These are phyloP conservation scores for Linaria vulgaris DNA, from an alignment of 257 asterid species.

Conservation along the genomic window DNA sequence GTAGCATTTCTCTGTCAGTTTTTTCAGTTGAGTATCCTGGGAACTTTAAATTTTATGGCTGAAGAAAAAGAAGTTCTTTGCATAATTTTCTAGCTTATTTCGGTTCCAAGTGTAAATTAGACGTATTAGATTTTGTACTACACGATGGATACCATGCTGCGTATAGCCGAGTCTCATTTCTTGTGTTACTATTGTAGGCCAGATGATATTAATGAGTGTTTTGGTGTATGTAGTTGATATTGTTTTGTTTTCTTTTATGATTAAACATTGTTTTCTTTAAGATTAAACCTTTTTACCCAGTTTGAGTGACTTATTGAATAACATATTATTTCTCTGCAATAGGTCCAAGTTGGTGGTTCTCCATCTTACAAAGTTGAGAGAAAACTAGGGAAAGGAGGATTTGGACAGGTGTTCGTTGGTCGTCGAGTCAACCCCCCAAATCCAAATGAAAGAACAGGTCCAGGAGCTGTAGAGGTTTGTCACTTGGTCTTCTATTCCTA, in stretches of 20 bases:
- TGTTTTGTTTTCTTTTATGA: background rate
- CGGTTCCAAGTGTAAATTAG: background rate
- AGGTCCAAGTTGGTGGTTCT: slow-evolving; percentile 93
- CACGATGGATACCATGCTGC: slow-evolving; percentile 4
- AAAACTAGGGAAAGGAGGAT: slow-evolving; percentile 95
- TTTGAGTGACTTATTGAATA: slow-evolving; percentile 17
- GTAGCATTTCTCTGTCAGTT: too few relatives aligned
- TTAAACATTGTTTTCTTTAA: slow-evolving; percentile 1
- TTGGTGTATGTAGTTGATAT: slow-evolving; percentile 9
- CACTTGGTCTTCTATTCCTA: slow-evolving; percentile 6
- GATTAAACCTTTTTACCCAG: slow-evolving; percentile 1
- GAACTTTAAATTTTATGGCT: background rate
- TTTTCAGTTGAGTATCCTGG: too few relatives aligned
- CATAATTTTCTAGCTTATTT: background rate
- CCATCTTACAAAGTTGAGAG: slow-evolving; percentile 64
- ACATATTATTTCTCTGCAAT: slow-evolving; percentile 27
- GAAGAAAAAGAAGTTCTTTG: background rate
- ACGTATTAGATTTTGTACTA: slow-evolving; percentile 5
- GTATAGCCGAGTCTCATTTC: background rate
- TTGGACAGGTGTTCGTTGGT: slow-evolving; percentile 95
- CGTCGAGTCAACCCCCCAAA: slow-evolving; percentile 63
- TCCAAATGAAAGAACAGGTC: slow-evolving; percentile 72
- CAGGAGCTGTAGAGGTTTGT: slow-evolving; percentile 83
- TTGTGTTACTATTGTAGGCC: slow-evolving; percentile 1
- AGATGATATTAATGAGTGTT: slow-evolving; percentile 14